These are phyloP conservation scores for Aspergillus proliferans DNA, from an alignment of 2,329 filamentous ascomycete genomes.

Conservation along the genomic window DNA sequence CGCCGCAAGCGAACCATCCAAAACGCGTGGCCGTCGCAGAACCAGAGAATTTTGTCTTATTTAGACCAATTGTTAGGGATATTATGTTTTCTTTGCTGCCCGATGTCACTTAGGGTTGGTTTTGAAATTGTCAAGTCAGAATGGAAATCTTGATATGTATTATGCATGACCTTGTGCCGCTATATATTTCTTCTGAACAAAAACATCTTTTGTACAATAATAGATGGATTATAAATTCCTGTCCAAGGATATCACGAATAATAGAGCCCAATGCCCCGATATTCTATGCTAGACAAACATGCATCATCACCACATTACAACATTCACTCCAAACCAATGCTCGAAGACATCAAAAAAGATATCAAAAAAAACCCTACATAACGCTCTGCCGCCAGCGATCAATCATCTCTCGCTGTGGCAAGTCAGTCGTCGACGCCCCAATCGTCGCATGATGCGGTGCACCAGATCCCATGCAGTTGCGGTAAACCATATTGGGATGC, in stretches of 20 bases:
- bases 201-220: too few species aligned
- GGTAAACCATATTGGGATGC: conserved; percentile 22
- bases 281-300: not conserved
- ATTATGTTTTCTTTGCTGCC: too few species aligned
- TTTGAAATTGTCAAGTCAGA: too few species aligned
- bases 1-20: conserved; percentile 3
- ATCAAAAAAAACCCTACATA: conserved; percentile 11
- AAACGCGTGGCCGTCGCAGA: conserved; percentile 3
- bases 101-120: too few species aligned
- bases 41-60: too few species aligned
- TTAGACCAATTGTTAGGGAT: not conserved
- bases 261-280: not conserved
- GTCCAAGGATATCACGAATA: not conserved
- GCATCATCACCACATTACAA: not conserved
- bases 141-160: too few species aligned
- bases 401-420: conserved; percentile 49
- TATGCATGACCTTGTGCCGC: too few species aligned
- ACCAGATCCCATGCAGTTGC: conserved; percentile 21
- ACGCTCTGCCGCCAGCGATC: conserved; percentile 53
- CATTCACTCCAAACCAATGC: not conserved
- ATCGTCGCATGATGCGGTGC: conserved; percentile 20
- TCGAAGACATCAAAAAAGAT: not conserved
- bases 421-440: conserved; percentile 13
- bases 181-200: too few species aligned
- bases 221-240: not conserved